phyloP scores from a whole-genome alignment of 208 protist genomes.

The Spongospora subterranea region DNA sequence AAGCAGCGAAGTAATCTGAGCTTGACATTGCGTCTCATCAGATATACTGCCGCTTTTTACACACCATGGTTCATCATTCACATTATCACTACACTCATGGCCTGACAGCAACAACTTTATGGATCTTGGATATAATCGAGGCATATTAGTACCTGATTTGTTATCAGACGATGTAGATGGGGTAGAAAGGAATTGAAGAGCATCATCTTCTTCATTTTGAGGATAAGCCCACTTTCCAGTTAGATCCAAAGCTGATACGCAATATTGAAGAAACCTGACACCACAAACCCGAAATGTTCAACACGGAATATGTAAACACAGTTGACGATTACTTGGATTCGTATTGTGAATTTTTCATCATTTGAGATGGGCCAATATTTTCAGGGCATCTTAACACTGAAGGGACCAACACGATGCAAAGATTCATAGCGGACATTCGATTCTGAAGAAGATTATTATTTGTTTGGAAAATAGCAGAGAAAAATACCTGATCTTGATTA shows the following conservation, averaged over 20 bases:
- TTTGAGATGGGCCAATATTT: not conserved
- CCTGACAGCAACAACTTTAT: too few species aligned
- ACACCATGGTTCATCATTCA: too few species aligned
- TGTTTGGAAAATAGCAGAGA: not conserved
- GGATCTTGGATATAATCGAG: too few species aligned
- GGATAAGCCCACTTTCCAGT: not conserved
- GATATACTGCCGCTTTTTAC: too few species aligned
- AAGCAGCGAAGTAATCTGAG: too few species aligned
- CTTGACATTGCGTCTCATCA: too few species aligned
- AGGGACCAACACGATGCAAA: slow-evolving; percentile 44
- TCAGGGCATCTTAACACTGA: slow-evolving; percentile 14
- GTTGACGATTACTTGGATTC: not conserved
- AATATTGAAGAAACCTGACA: slow-evolving; percentile 37
- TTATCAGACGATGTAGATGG: too few species aligned
- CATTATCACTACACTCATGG: too few species aligned
- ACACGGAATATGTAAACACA: not conserved
- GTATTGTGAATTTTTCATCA: slow-evolving; percentile 41
- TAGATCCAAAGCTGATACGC: not conserved
- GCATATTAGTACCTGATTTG: too few species aligned
- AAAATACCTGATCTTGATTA: not conserved
- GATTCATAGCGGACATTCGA: slow-evolving; percentile 15
- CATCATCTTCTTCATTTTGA: slow-evolving; percentile 19
- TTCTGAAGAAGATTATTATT: not conserved
- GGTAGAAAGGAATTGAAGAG: slow-evolving; percentile 6
- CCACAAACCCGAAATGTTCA: not conserved